Evolutionary conservation across 1,284 basidiomycete species (phyloP), one percentile per base, ranked within the genome.

Genomic region (Xerocomus amazonicus): DNA sequence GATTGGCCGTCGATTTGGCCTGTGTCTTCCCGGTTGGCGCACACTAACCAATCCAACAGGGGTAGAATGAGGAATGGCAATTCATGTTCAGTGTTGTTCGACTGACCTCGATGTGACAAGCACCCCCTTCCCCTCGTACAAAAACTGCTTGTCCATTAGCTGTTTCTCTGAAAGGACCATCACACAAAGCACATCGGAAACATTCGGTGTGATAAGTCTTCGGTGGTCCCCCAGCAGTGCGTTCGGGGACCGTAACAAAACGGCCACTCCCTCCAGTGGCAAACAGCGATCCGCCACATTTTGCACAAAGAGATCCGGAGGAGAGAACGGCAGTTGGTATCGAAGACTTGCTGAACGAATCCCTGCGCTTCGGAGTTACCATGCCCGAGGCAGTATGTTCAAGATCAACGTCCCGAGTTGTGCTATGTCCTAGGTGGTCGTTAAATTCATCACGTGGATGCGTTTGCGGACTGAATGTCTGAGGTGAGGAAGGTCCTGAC

Each of bases 121-220:
- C 80, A n/a, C 85, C 84, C 33, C 73, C 72, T 23, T 77, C 74
- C 13, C 76, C 77, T 48, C 80, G 76, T 13, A 88, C 81, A 63
- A 87, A 90, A 26, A 80, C 71, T 6, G 85, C 80, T 54, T 83
- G 79, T 4, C 84, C 83, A 27, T 72, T 75, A 41, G 72, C 71
- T 33, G 71, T 72, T 59, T 86, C 84, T 54, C 77, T 78, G 58
- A 91, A 88, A 6, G 74, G 60, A 9, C 77, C 74, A 40, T 79
- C 71, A 59, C 88, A 91, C 19, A 85, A 70, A 23, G 68, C 71
- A 59, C 88, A 91, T 50, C 75, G 79, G 67, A 91, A 90, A 61
- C 88, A 91, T 36, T 79, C 75, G 3, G 77, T 74, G 55, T 91
- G 88, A 59, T 86, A 91, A 23, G 75, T 75, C 63, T 77, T 77